These are phyloP conservation scores for Phtheirospermum japonicum DNA, from an alignment of 257 asterid species.

Conservation along the genomic window DNA sequence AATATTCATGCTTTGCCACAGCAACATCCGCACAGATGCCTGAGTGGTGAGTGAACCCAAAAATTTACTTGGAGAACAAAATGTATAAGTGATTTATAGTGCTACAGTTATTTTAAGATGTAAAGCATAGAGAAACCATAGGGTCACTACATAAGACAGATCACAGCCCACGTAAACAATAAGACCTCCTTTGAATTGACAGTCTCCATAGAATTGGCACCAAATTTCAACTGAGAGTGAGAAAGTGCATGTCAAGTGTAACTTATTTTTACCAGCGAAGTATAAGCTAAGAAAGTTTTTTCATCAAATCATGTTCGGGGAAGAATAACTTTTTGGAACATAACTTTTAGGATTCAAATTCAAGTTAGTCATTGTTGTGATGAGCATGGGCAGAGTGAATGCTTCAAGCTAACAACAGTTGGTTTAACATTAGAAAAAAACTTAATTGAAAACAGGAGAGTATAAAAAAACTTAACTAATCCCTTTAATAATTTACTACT, in stretches of 20 bases:
- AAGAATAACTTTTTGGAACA: constrained; percentile 13
- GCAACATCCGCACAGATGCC: constrained; percentile 89
- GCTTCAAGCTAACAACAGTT: not conserved
- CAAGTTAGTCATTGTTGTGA: constrained; percentile 7
- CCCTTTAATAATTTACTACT: constrained; percentile 3
- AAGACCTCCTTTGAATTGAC: constrained; percentile 2
- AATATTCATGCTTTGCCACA: constrained; percentile 70
- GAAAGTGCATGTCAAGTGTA: constrained; percentile 15
- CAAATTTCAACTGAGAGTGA: constrained; percentile 9
- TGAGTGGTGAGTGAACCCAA: constrained; percentile 38
- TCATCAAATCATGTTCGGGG: constrained; percentile 11
- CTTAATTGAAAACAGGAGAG: not conserved
- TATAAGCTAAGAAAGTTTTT: not conserved
- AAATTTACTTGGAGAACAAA: constrained; percentile 6
- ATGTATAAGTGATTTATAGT: not conserved
- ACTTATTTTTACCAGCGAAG: constrained; percentile 17
- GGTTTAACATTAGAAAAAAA: constrained; percentile 1
- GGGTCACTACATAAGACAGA: not conserved
- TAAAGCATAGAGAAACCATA: not conserved
- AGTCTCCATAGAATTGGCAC: constrained; percentile 5
- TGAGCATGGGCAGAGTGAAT: not conserved
- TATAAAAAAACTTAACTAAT: not conserved
- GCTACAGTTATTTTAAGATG: not conserved
- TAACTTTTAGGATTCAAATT: constrained; percentile 9
- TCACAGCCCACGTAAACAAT: not conserved